Conservation (phyloP, 495 filamentous ascomycete genomes). For the Cladorrhinum samala region DNA sequence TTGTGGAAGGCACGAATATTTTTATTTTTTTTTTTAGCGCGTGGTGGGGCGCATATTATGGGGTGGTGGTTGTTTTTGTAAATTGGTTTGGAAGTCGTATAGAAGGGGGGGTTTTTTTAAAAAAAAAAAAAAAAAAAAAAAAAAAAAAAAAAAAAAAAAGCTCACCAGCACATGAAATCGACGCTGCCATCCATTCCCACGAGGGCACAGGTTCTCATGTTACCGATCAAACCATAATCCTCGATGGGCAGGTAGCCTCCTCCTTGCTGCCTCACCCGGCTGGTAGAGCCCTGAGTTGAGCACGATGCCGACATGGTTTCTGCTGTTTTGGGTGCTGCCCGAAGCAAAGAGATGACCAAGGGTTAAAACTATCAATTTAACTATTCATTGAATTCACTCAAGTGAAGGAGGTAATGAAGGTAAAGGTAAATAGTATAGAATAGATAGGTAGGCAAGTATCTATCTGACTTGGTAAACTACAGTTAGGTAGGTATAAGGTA, state of each 20-base stretch:
- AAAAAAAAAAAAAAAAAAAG: constrained; percentile 1
- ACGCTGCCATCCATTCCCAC: constrained; percentile 64
- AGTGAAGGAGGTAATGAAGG: not conserved
- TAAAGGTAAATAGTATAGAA: not conserved
- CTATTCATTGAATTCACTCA: not conserved
- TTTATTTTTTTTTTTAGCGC: too few species aligned
- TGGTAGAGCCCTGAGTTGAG: constrained; percentile 15
- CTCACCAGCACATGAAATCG: constrained; percentile 71
- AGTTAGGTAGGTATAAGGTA: too few species aligned
- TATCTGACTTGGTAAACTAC: not conserved
- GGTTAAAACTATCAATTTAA: not conserved
- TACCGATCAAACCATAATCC: constrained; percentile 70
- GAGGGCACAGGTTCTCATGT: constrained; percentile 71
- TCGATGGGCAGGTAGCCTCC: constrained; percentile 59
- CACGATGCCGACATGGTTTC: constrained; percentile 15
- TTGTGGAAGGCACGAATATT: too few species aligned
- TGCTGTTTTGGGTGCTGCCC: too few species aligned
- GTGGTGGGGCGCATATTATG: too few species aligned
- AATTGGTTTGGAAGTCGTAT: too few species aligned
- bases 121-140: too few species aligned
- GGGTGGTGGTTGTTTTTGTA: too few species aligned
- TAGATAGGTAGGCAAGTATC: not conserved
- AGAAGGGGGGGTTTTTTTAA: too few species aligned
- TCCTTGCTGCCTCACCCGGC: constrained; percentile 22
- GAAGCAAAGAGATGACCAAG: too few species aligned